Conservation (phyloP, 2,329 filamentous ascomycete species). For the Trichoderma brevicompactum region DNA sequence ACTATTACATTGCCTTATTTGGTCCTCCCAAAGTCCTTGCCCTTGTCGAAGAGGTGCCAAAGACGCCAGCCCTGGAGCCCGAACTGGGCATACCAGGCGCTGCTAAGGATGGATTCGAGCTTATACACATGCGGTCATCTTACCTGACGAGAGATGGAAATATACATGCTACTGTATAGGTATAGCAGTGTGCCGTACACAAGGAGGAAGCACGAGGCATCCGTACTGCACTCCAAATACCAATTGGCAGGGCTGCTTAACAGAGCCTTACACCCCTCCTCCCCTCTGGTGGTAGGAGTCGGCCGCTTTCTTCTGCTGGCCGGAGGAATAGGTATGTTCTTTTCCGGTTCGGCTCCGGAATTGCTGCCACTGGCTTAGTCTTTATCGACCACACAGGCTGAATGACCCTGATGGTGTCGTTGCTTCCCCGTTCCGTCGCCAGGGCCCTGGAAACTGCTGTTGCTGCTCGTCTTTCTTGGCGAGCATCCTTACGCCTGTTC, state of each 20-base stretch:
- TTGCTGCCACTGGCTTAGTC: conserved; percentile 2
- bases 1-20: neutral
- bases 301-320: neutral
- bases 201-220: neutral
- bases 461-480: neutral
- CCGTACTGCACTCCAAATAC: neutral
- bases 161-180: neutral
- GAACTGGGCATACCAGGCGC: neutral
- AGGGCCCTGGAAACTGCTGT: neutral
- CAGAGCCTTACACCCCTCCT: conserved; percentile 26
- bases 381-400: neutral
- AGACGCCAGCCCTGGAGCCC: neutral
- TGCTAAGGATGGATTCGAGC: neutral
- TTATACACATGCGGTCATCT: neutral
- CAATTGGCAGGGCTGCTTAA: conserved; percentile 5
- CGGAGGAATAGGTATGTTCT: conserved; percentile 10
- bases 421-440: conserved; percentile 10
- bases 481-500: neutral
- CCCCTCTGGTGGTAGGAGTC: neutral
- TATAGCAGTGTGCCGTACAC: neutral
- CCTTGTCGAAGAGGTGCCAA: neutral
- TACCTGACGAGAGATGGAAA: neutral
- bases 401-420: neutral
- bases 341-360: conserved; percentile 2
- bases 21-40: neutral